Evolutionary conservation across 441 rosid species (phyloP), one percentile per base, ranked within the genome.

Genomic region (Arabidopsis hybrid): DNA sequence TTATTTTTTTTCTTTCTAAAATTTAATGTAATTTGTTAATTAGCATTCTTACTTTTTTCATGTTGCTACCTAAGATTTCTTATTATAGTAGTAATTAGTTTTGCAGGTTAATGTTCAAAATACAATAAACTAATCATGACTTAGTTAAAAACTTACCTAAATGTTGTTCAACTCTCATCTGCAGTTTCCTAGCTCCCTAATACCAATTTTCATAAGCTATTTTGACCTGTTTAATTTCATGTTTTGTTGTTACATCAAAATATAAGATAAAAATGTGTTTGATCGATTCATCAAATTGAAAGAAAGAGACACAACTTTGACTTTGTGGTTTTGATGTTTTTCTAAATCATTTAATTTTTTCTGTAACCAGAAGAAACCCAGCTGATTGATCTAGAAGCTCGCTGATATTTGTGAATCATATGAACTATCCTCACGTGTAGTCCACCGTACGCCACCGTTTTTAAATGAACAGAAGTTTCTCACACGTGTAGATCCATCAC

Each of bases 361-460:
- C 4, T 58, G 47, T 46, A 13, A 43, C 35, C 17, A 56, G 35
- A 57, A 32, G 55, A 55, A 55, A 55, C 63, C 12, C 36, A 42
- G 8, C 17, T 10, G 39, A 46, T n/a, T 63, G 42, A 57, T 42
- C 7, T 69, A 58, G 36, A 57, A 34, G 18, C 43, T 57, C 26
- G 0, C 43, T 31, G 32, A 31, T 31, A 62, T 71, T 1, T 34
- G 65, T 55, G 60, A 58, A 36, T 36, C 46, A 36, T 10, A 53
- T 45, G 65, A 68, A 38, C 70, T 53, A 8, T 26, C 65, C 65
- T 61, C 70, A 62, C 70, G 53, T 61, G 74, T 32, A 67, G 17
- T 58, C 52, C 56, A 32, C 14, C 56, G 31, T 60, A 51, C 64
- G 73, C 8, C 68, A 67, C 26, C 78, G 69, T 67, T 67, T 46